Percentiles rank a stretch among this genome's conserved stretches.
Evolutionary conservation across 2,329 filamentous ascomycete genomes (phyloP).

Genomic region (Fusarium marasasianum): DNA sequence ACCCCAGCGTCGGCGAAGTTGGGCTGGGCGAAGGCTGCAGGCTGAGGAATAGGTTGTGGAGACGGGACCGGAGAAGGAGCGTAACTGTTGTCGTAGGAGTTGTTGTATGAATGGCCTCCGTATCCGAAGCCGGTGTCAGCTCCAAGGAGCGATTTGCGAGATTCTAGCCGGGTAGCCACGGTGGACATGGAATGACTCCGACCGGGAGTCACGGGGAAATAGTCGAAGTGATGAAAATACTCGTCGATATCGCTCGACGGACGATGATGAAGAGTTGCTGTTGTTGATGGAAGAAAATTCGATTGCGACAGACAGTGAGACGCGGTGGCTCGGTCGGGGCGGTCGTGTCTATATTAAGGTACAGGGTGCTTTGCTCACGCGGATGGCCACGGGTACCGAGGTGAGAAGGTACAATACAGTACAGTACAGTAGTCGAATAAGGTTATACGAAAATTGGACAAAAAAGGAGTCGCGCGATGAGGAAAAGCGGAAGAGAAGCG

Average conservation of each 20-base stretch:
- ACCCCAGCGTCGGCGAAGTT: slow-evolving; percentile 45
- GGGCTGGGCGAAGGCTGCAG: slow-evolving; percentile 41
- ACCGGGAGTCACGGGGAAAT: slow-evolving; percentile 48
- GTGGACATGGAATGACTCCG: slow-evolving; percentile 48
- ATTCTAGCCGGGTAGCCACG: slow-evolving; percentile 54
- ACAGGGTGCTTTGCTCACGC: slow-evolving; percentile 15
- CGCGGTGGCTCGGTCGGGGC: slow-evolving; percentile 24
- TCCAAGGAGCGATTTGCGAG: slow-evolving; percentile 53
- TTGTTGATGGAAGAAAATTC: slow-evolving; percentile 7
- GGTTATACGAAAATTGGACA: slow-evolving; percentile 15
- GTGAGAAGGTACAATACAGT: background rate
- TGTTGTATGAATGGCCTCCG: slow-evolving; percentile 46
- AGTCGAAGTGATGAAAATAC: slow-evolving; percentile 7
- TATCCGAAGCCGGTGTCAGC: slow-evolving; percentile 52
- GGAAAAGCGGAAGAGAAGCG: slow-evolving; percentile 20
- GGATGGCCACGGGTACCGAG: slow-evolving; percentile 1
- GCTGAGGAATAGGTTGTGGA: slow-evolving; percentile 34
- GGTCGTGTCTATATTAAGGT: slow-evolving; percentile 24
- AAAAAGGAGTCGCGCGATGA: slow-evolving; percentile 23
- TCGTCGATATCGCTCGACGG: slow-evolving; percentile 25
- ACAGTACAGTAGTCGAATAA: slow-evolving; percentile 5
- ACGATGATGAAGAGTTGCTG: slow-evolving; percentile 1
- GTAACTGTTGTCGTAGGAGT: slow-evolving; percentile 44
- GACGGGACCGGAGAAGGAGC: slow-evolving; percentile 26
- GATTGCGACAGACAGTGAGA: slow-evolving; percentile 2